Conservation (phyloP, 768 basidiomycete species). For the Mycena capillaripes region DNA sequence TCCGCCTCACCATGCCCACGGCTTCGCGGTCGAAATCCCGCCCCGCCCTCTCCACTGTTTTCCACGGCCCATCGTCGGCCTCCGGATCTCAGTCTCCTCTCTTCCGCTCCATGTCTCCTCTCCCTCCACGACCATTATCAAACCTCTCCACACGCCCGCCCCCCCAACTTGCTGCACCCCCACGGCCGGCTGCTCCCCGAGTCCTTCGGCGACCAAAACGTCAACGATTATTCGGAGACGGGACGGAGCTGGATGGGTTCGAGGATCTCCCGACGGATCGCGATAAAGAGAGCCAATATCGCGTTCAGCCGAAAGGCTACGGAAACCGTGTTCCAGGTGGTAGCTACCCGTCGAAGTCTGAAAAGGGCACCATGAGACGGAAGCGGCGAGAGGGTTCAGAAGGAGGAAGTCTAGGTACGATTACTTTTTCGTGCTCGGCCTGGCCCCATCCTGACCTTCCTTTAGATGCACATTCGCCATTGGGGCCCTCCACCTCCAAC, state of each 20-base stretch:
- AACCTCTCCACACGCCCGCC: conserved; percentile 58
- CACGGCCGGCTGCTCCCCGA: conserved; percentile 68
- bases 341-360: conserved; percentile 59
- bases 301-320: conserved; percentile 80
- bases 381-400: conserved; percentile 64
- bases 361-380: conserved; percentile 71
- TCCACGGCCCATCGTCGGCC: conserved; percentile 61
- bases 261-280: conserved; percentile 91
- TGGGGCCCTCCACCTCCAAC: conserved; percentile 57
- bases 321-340: conserved; percentile 74
- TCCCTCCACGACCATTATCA: conserved; percentile 73
- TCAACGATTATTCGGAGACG: conserved; percentile 83
- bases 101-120: conserved; percentile 69
- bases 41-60: conserved; percentile 83
- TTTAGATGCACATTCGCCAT: conserved; percentile 37
- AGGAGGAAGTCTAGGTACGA: conserved; percentile 58
- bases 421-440: conserved; percentile 9
- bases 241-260: conserved; percentile 89
- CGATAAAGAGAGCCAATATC: conserved; percentile 83
- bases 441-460: neutral
- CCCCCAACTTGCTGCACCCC: conserved; percentile 49
- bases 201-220: conserved; percentile 85
- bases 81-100: conserved; percentile 51
- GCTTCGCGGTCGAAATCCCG: conserved; percentile 82
- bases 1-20: conserved; percentile 91